These are phyloP conservation scores for Podospora anserina DNA, from an alignment of 495 filamentous ascomycete genomes.

Conservation along the genomic window DNA sequence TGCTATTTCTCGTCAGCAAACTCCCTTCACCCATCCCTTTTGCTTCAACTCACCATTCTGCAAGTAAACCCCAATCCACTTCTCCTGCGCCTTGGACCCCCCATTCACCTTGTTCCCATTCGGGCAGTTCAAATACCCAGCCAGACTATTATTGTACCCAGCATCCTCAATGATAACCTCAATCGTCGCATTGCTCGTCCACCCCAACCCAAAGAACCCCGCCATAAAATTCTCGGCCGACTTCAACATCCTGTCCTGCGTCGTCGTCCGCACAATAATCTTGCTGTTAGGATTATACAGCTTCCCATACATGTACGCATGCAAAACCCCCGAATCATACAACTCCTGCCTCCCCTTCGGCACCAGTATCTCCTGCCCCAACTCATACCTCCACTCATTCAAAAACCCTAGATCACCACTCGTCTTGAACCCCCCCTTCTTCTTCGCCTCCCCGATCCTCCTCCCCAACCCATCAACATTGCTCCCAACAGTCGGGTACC, in stretches of 20 bases:
- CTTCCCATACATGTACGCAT: slow-evolving; percentile 60
- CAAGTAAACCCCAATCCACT: slow-evolving; percentile 57
- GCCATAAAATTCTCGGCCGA: slow-evolving; percentile 70
- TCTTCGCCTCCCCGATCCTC: slow-evolving; percentile 56
- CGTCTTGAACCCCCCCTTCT: slow-evolving; percentile 50
- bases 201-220: slow-evolving; percentile 65
- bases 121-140: slow-evolving; percentile 46
- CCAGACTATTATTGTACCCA: slow-evolving; percentile 71
- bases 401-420: slow-evolving; percentile 58
- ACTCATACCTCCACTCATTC: slow-evolving; percentile 62
- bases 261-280: slow-evolving; percentile 60
- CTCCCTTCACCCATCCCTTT: background rate
- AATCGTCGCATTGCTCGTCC: slow-evolving; percentile 54
- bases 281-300: slow-evolving; percentile 59
- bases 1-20: slow-evolving; percentile 26
- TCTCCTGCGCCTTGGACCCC: slow-evolving; percentile 47
- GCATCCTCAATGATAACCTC: slow-evolving; percentile 63
- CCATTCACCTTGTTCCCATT: slow-evolving; percentile 54
- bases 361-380: slow-evolving; percentile 66
- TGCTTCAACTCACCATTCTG: slow-evolving; percentile 22
- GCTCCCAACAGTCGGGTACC: slow-evolving; percentile 62
- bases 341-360: slow-evolving; percentile 56
- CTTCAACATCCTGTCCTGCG: slow-evolving; percentile 66
- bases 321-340: slow-evolving; percentile 63
- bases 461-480: slow-evolving; percentile 56